A percentile compares a stretch with the other conserved stretches of the same genome.
phyloP scores from a whole-genome alignment of 257 asterid species.

The Hygrophila difformis region DNA sequence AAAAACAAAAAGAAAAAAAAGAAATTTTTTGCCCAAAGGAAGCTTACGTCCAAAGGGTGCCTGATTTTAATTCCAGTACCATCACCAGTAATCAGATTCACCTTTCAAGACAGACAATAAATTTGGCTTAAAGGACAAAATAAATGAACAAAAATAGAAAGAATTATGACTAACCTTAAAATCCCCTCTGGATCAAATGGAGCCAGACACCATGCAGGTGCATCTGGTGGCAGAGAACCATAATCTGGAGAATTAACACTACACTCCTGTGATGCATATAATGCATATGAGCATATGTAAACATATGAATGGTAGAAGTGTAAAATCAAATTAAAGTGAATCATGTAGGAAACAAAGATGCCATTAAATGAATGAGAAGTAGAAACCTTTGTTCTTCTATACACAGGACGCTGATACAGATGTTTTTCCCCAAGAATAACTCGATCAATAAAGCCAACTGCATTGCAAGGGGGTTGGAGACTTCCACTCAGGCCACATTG shows the following conservation, averaged over 20 bases:
- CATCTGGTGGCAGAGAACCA: slow-evolving; percentile 71
- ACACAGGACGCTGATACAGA: slow-evolving; percentile 81
- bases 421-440: slow-evolving; percentile 68
- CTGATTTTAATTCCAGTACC: neutral
- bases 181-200: slow-evolving; percentile 96
- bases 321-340: slow-evolving; percentile 1
- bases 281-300: neutral
- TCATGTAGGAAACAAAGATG: slow-evolving; percentile 8
- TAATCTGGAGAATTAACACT: slow-evolving; percentile 84
- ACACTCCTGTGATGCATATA: slow-evolving; percentile 48
- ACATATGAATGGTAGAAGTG: neutral
- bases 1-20: too few species aligned
- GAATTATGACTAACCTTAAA: slow-evolving; percentile 45
- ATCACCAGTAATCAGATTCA: neutral
- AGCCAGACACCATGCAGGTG: slow-evolving; percentile 91
- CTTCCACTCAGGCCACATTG: slow-evolving; percentile 71
- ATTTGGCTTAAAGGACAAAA: slow-evolving; percentile 2
- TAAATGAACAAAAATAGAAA: slow-evolving; percentile 5
- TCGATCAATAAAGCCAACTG: slow-evolving; percentile 79
- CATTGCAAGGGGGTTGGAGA: slow-evolving; percentile 90
- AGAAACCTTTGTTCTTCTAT: slow-evolving; percentile 75
- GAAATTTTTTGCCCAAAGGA: too few species aligned
- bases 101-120: neutral
- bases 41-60: slow-evolving; percentile 4
- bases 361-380: slow-evolving; percentile 3